These are phyloP conservation scores for Epichloe sibirici DNA, from an alignment of 2,329 filamentous ascomycete genomes.

Conservation along the genomic window DNA sequence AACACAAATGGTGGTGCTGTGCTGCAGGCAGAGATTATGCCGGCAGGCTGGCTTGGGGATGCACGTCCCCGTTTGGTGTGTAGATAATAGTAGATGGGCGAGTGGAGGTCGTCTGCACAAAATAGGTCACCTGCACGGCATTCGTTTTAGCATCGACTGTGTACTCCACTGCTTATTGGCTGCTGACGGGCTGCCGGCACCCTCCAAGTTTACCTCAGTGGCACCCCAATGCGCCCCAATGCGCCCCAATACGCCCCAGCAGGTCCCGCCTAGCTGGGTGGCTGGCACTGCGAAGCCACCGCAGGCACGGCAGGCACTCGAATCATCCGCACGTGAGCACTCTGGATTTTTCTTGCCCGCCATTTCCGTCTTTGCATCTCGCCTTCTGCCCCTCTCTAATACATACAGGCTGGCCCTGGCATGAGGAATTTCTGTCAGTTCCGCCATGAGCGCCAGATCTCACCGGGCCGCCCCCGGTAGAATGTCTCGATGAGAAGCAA, in stretches of 20 bases:
- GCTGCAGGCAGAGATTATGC: too few relatives aligned
- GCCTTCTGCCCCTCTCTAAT: background rate
- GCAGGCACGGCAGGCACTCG: constrained; percentile 1
- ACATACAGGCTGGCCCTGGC: background rate
- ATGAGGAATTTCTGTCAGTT: background rate
- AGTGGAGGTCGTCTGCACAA: background rate
- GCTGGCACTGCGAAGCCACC: constrained; percentile 2
- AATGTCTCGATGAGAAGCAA: too few relatives aligned
- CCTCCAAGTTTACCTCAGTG: constrained; percentile 1
- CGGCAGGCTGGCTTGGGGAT: too few relatives aligned
- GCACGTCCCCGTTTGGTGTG: background rate
- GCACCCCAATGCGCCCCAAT: background rate
- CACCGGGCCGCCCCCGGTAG: background rate
- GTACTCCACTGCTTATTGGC: constrained; percentile 4
- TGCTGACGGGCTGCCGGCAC: background rate
- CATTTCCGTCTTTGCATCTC: background rate
- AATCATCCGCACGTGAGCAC: constrained; percentile 9
- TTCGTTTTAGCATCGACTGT: background rate
- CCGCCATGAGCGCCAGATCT: background rate
- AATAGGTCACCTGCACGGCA: constrained; percentile 2
- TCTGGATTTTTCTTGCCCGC: constrained; percentile 2
- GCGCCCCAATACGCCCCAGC: constrained; percentile 2
- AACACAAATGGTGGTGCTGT: too few relatives aligned
- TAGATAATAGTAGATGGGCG: too few relatives aligned
- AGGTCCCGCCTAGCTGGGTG: constrained; percentile 6